These are phyloP conservation scores for Plasmopara viticola DNA, from an alignment of 352 stramenopile genomes.

Conservation along the genomic window DNA sequence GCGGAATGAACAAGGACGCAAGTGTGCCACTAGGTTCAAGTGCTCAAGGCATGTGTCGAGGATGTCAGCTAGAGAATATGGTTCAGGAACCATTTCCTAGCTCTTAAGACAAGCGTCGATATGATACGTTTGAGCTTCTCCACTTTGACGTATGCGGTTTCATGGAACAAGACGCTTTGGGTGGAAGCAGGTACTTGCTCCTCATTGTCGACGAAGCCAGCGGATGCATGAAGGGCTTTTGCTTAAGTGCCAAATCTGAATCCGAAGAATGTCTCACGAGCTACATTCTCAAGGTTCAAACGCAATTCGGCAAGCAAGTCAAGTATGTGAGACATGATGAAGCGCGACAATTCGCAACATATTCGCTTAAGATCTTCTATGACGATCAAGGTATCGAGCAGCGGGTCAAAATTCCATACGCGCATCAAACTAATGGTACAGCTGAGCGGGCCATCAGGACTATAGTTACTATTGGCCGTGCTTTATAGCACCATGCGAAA, in stretches of 20 bases:
- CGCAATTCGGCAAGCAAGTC: not conserved
- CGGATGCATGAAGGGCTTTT: not conserved
- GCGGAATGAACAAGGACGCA: no score
- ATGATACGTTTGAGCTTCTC: no score
- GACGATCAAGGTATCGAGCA: constrained; percentile 12
- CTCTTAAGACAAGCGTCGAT: no score
- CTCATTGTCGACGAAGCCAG: not conserved
- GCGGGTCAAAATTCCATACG: constrained; percentile 9
- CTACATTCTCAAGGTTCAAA: not conserved
- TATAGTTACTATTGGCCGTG: constrained; percentile 8
- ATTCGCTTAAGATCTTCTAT: constrained; percentile 1
- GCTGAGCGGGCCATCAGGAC: constrained; percentile 10
- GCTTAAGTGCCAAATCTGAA: not conserved
- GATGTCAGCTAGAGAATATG: no score
- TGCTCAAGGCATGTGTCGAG: no score
- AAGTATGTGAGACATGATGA: not conserved
- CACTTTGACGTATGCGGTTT: no score
- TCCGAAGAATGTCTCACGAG: not conserved
- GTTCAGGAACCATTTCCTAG: no score
- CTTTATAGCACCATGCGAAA: no score
- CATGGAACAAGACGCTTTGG: not conserved
- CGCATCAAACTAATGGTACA: constrained; percentile 10
- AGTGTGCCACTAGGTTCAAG: no score
- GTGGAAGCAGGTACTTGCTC: constrained; percentile 1
- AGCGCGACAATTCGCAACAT: not conserved